Percentiles rank a stretch among this genome's conserved stretches.
Evolutionary conservation across 1,284 basidiomycete genomes (phyloP).

Genomic region (Malassezia brasiliensis): DNA sequence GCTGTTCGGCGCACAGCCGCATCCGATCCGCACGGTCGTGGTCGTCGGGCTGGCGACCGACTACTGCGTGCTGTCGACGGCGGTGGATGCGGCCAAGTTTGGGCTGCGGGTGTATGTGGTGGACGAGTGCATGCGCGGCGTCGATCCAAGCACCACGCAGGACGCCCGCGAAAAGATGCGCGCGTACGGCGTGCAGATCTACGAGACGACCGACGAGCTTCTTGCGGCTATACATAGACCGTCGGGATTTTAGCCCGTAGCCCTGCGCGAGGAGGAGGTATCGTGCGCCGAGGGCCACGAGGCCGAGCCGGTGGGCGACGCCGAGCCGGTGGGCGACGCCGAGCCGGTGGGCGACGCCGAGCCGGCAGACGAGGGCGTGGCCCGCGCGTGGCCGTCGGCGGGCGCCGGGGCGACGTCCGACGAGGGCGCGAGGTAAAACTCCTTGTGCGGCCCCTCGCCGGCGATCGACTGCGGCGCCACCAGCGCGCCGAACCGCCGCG

Average conservation of each 20-base stretch:
- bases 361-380: no score
- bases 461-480: not conserved
- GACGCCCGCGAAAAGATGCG: constrained; percentile 4
- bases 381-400: no score
- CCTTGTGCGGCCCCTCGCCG: no score
- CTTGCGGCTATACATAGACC: not conserved
- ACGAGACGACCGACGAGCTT: not conserved
- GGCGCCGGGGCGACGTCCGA: no score
- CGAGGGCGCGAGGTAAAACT: no score
- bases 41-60: constrained; percentile 59
- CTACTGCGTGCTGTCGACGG: constrained; percentile 55
- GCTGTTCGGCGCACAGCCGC: constrained; percentile 3
- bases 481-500: not conserved
- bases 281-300: no score
- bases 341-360: no score
- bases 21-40: constrained; percentile 52
- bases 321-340: no score
- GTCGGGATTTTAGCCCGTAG: not conserved
- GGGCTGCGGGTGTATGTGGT: constrained; percentile 51
- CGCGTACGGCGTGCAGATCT: not conserved
- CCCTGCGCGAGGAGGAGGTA: no score
- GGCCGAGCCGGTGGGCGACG: no score
- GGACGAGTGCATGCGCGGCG: constrained; percentile 17
- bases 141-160: constrained; percentile 6
- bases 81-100: constrained; percentile 52